These are phyloP conservation scores for Debaryomyces singareniensis DNA, from an alignment of 1,139 yeast genomes.

Conservation along the genomic window DNA sequence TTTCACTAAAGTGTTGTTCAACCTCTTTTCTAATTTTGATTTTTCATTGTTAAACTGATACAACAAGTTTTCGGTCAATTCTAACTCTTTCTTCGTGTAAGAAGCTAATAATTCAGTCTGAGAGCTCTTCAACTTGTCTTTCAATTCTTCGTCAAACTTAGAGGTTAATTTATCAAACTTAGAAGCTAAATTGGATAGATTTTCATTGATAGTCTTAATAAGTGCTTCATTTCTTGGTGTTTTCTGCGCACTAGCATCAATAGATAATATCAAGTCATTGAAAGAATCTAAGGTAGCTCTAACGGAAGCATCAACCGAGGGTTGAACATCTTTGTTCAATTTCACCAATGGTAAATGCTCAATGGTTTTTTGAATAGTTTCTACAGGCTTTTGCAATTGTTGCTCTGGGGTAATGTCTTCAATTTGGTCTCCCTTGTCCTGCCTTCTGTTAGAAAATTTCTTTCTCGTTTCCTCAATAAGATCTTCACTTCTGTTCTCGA, in stretches of 20 bases:
- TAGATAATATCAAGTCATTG: constrained; percentile 45
- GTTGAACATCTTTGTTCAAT: constrained; percentile 15
- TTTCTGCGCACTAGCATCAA: constrained; percentile 34
- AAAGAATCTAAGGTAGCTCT: constrained; percentile 42
- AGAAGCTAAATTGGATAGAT: constrained; percentile 23
- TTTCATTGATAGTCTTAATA: constrained; percentile 26
- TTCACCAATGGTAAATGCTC: constrained; percentile 32
- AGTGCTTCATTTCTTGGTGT: constrained; percentile 24
- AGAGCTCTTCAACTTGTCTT: constrained; percentile 28
- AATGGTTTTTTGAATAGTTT: constrained; percentile 25
- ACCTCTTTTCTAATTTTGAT: constrained; percentile 55
- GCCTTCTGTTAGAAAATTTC: constrained; percentile 17
- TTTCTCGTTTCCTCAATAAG: constrained; percentile 32
- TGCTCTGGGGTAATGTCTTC: constrained; percentile 33
- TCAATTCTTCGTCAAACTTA: constrained; percentile 37
- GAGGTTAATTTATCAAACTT: constrained; percentile 31
- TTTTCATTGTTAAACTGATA: constrained; percentile 50
- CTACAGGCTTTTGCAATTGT: constrained; percentile 42
- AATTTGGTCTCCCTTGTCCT: constrained; percentile 8
- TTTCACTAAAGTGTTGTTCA: constrained; percentile 49
- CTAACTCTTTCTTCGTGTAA: constrained; percentile 51
- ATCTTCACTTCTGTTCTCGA: constrained; percentile 30
- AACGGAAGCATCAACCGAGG: constrained; percentile 39
- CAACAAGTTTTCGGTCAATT: constrained; percentile 43
- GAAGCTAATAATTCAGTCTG: constrained; percentile 50